Base-by-base conservation (phyloP, 2,329 filamentous ascomycete species). In the Rhexocercosporidium sp. region DNA sequence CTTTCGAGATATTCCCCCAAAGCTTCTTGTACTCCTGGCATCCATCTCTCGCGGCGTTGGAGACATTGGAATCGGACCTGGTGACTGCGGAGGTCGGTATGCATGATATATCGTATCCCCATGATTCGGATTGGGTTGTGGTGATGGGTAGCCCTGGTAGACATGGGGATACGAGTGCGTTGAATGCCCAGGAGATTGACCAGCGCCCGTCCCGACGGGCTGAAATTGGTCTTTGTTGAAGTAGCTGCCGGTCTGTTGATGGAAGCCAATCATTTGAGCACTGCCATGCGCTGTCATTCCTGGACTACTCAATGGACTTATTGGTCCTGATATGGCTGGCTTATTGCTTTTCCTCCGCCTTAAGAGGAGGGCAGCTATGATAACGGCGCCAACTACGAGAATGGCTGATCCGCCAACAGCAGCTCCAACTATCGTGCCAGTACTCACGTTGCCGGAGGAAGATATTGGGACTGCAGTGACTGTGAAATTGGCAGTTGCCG, bases 21-120 rank as follows among this genome's bases (percentile, higher is more conserved):
- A 44, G n/a, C 61, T 64, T 47, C 61, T 64, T 29, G 41, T 41
- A 56, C 61, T 64, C 18, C 61, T 34, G 14, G 31, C 61, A 34
- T 64, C 61, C 61, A 64, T 57, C 39, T 64, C 61, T 56, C 61
- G 37, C 3, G 51, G 61, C 16, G 61, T 64, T 20, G 61, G 61
- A 34, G 29, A 41, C 14, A 57, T 64, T 1, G 51, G 49, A 1
- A 56, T 12, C 51, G 22, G 49, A n/a, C 47, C 47, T 14, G 61
- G 47, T 18, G 25, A 37, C 20, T 51, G 27, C 7, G 60, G 31
- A 6, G 60, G 49, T 57, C 51, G 61, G 37, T 64, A 64, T 29
- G 61, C 49, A 6, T 46, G 61, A 41, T 64, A 64, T 20, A 57
- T 47, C 22, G 22, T 37, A 34, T 56, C 61, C 6, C n/a, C 47